phyloP scores from a whole-genome alignment of 116 monocot species.

The Zostera marina region DNA sequence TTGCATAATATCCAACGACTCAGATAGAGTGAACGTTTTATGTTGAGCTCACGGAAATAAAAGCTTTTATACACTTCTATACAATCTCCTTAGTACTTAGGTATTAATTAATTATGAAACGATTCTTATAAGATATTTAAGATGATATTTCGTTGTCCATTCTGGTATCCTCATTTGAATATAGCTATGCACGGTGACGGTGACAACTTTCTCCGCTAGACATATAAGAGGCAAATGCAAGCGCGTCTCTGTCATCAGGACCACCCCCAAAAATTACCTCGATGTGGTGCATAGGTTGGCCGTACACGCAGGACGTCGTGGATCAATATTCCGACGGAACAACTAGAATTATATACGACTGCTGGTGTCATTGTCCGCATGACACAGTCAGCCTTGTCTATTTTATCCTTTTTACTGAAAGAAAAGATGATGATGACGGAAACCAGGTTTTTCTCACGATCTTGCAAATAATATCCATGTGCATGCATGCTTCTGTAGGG shows the following conservation, averaged over 20 bases:
- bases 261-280: slow-evolving; percentile 43
- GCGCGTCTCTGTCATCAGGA: slow-evolving; percentile 46
- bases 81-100: too few relatives aligned
- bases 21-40: too few relatives aligned
- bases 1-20: too few relatives aligned
- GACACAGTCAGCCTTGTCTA: slow-evolving; percentile 3
- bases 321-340: slow-evolving; percentile 46
- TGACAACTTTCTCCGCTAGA: slow-evolving; percentile 11
- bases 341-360: slow-evolving; percentile 21
- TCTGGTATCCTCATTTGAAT: neutral
- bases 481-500: slow-evolving; percentile 49
- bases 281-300: slow-evolving; percentile 9
- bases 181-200: slow-evolving; percentile 17
- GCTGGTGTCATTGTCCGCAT: slow-evolving; percentile 13
- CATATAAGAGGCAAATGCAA: slow-evolving; percentile 36
- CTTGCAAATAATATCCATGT: slow-evolving; percentile 42
- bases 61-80: too few relatives aligned
- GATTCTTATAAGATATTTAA: too few relatives aligned
- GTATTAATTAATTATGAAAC: too few relatives aligned
- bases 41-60: too few relatives aligned
- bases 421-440: slow-evolving; percentile 31
- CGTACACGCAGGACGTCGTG: slow-evolving; percentile 1
- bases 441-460: slow-evolving; percentile 18
- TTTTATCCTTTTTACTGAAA: slow-evolving; percentile 3
- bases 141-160: slow-evolving; percentile 7